Percentiles rank a stretch among this genome's conserved stretches.
These are phyloP conservation scores for Adansonia madagascariensis DNA, from an alignment of 441 rosid genomes.

Conservation along the genomic window DNA sequence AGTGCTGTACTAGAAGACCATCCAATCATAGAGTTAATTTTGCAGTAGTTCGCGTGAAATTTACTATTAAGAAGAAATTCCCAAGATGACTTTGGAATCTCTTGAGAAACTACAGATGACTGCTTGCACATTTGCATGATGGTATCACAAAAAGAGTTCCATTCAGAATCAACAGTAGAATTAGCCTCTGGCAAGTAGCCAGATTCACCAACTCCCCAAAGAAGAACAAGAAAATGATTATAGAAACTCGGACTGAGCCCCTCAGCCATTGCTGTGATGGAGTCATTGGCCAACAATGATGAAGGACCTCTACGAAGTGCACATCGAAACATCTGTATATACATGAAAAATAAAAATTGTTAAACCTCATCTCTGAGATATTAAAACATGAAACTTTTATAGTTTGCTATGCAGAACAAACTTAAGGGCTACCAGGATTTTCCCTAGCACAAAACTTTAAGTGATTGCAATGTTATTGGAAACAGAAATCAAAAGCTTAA, in stretches of 20 bases:
- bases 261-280: conserved; percentile 89
- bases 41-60: conserved; percentile 75
- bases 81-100: conserved; percentile 63
- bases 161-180: conserved; percentile 66
- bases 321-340: conserved; percentile 82
- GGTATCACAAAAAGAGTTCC: conserved; percentile 71
- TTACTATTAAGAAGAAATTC: conserved; percentile 84
- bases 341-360: conserved; percentile 15
- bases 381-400: not conserved
- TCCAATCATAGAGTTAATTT: conserved; percentile 44
- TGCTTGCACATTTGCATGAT: conserved; percentile 69
- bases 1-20: conserved; percentile 40
- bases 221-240: conserved; percentile 76
- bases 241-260: conserved; percentile 74
- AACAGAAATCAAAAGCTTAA: conserved; percentile 13
- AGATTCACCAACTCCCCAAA: conserved; percentile 75
- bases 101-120: conserved; percentile 44
- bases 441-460: not conserved
- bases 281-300: conserved; percentile 84
- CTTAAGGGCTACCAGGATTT: not conserved
- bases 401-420: not conserved
- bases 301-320: conserved; percentile 74
- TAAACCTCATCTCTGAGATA: conserved; percentile 2
- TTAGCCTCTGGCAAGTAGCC: conserved; percentile 53
- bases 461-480: not conserved